A percentile compares a stretch with the other conserved stretches of the same genome.
Evolutionary conservation across 2,329 filamentous ascomycete genomes (phyloP).

Genomic region (Endocalyx cinctus): DNA sequence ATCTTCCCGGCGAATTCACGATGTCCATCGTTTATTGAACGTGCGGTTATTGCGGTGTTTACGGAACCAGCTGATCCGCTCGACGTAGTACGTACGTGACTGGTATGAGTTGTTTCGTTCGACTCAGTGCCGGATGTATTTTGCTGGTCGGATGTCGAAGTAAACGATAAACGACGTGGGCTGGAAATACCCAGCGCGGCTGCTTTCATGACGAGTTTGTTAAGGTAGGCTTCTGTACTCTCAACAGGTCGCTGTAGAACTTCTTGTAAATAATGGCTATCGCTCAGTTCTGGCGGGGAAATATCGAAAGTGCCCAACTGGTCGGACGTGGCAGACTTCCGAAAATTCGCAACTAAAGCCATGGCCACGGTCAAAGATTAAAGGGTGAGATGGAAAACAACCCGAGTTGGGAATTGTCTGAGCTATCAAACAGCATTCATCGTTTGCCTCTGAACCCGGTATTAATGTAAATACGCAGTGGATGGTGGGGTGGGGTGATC

Average conservation of each 20-base stretch:
- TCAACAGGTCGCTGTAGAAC: slow-evolving; percentile 21
- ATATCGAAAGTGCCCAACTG: too few relatives aligned
- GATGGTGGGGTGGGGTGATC: too few relatives aligned
- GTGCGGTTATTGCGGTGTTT: slow-evolving; percentile 37
- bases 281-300: slow-evolving; percentile 22
- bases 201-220: slow-evolving; percentile 30
- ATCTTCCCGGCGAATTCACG: slow-evolving; percentile 18
- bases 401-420: too few relatives aligned
- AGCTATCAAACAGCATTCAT: too few relatives aligned
- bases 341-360: too few relatives aligned
- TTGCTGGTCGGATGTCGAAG: slow-evolving; percentile 26
- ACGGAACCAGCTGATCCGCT: slow-evolving; percentile 35
- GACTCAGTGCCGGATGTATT: slow-evolving; percentile 38
- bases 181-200: slow-evolving; percentile 31
- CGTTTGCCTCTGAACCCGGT: too few relatives aligned
- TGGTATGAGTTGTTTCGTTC: slow-evolving; percentile 34
- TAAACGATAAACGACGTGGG: slow-evolving; percentile 22
- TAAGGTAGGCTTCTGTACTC: slow-evolving; percentile 18
- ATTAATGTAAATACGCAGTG: too few relatives aligned
- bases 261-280: slow-evolving; percentile 23
- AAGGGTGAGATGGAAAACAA: too few relatives aligned
- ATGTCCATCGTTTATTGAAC: slow-evolving; percentile 34
- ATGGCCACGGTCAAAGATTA: too few relatives aligned
- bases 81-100: slow-evolving; percentile 41
- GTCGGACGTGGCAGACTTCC: too few relatives aligned